Evolutionary conservation across 306 rosid genomes (phyloP).

Genomic region (Cucumis cinereus): DNA sequence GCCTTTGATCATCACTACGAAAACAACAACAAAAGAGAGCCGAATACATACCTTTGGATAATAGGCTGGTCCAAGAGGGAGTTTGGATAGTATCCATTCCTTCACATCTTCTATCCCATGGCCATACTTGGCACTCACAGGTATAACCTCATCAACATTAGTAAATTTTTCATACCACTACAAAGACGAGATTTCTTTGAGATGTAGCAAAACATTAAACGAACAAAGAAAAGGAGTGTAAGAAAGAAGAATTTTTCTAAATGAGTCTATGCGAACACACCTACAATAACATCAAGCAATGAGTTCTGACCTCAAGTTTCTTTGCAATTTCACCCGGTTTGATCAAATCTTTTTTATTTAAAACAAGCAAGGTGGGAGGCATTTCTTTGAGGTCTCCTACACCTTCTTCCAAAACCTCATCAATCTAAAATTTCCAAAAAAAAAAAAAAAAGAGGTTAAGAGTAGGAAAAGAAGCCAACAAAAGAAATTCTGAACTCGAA

Average conservation of each 20-base stretch:
- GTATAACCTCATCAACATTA: conserved; percentile 82
- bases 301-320: conserved; percentile 72
- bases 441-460: not conserved
- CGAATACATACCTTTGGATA: conserved; percentile 64
- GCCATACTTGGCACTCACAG: conserved; percentile 93
- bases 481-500: conserved; percentile 13
- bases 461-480: conserved; percentile 11
- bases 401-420: conserved; percentile 80
- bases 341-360: conserved; percentile 88
- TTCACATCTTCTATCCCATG: conserved; percentile 87
- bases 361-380: conserved; percentile 61
- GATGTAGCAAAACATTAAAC: not conserved
- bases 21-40: not conserved
- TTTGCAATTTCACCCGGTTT: conserved; percentile 96
- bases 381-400: conserved; percentile 41
- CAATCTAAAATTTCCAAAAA: conserved; percentile 44
- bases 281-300: conserved; percentile 22
- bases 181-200: conserved; percentile 18
- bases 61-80: conserved; percentile 82
- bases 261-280: conserved; percentile 8
- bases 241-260: conserved; percentile 5
- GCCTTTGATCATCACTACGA: not conserved
- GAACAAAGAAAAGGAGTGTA: not conserved
- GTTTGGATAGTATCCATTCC: conserved; percentile 88
- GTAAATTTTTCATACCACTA: conserved; percentile 93